phyloP scores from a whole-genome alignment of 2,329 filamentous ascomycete species.

The Teratosphaeria viscida region DNA sequence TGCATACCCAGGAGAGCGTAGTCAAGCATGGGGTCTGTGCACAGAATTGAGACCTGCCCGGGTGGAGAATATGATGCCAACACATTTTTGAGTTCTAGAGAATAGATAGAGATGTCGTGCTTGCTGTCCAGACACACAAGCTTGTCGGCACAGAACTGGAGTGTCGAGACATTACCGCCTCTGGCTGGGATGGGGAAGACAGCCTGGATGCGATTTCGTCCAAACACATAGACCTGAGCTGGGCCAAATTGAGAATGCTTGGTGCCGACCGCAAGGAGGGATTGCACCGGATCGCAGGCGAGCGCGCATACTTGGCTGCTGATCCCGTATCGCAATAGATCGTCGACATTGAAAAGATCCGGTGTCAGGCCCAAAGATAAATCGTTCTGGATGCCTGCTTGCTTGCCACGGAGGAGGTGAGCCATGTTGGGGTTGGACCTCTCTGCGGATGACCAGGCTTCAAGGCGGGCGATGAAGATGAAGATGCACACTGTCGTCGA shows the following conservation, averaged over 20 bases:
- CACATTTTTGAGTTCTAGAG: slow-evolving; percentile 59
- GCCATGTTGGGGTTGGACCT: slow-evolving; percentile 50
- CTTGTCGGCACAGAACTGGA: slow-evolving; percentile 81
- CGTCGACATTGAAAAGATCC: slow-evolving; percentile 71
- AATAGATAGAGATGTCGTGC: slow-evolving; percentile 77
- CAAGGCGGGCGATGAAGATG: neutral
- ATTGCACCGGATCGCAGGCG: slow-evolving; percentile 88
- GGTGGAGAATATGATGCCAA: slow-evolving; percentile 64
- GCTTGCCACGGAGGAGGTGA: slow-evolving; percentile 80
- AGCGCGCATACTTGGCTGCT: slow-evolving; percentile 58
- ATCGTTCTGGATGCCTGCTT: slow-evolving; percentile 85
- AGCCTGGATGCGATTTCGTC: slow-evolving; percentile 68
- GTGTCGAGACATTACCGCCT: slow-evolving; percentile 56
- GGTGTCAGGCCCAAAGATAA: slow-evolving; percentile 71
- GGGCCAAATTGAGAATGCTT: slow-evolving; percentile 75
- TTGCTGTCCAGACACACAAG: slow-evolving; percentile 75
- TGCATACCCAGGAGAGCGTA: slow-evolving; percentile 71
- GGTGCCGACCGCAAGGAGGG: slow-evolving; percentile 83
- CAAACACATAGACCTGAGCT: slow-evolving; percentile 83
- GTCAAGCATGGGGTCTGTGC: slow-evolving; percentile 82
- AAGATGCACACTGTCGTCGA: neutral
- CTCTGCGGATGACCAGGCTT: too few species aligned
- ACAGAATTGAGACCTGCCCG: slow-evolving; percentile 61
- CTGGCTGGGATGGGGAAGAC: slow-evolving; percentile 60
- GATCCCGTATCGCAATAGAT: slow-evolving; percentile 71